Conservation (phyloP, 2,329 filamentous ascomycete genomes). For the Alternaria angustiovoidea region DNA sequence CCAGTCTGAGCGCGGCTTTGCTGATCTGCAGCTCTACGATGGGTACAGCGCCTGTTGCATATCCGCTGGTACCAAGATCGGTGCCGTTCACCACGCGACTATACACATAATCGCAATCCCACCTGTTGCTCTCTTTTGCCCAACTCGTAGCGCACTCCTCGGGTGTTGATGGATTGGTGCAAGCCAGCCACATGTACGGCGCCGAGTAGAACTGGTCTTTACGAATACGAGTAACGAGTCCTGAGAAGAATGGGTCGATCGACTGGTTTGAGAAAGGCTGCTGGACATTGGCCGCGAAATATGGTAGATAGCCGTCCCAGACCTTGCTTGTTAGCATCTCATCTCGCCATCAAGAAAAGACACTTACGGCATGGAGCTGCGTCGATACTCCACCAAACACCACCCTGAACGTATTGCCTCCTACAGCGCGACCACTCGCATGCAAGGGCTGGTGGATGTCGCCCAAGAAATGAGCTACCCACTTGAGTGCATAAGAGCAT, state of each 20-base stretch:
- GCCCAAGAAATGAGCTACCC: constrained; percentile 53
- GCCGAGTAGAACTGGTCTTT: constrained; percentile 48
- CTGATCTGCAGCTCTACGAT: constrained; percentile 54
- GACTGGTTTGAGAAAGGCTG: constrained; percentile 46
- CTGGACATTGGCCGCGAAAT: constrained; percentile 46
- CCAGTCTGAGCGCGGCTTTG: constrained; percentile 51
- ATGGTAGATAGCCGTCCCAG: constrained; percentile 52
- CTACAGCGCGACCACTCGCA: constrained; percentile 48
- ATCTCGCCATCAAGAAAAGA: background rate
- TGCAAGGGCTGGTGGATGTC: constrained; percentile 55
- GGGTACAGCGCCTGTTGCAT: constrained; percentile 49
- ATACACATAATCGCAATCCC: constrained; percentile 53
- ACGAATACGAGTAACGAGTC: constrained; percentile 47
- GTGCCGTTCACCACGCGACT: constrained; percentile 39
- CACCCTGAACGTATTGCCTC: constrained; percentile 51
- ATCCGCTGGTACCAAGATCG: constrained; percentile 49
- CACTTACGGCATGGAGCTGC: constrained; percentile 50
- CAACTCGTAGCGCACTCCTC: constrained; percentile 47
- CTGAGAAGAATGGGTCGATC: constrained; percentile 48
- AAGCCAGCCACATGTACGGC: constrained; percentile 48
- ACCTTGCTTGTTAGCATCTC: constrained; percentile 37
- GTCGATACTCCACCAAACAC: constrained; percentile 46
- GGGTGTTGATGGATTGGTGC: constrained; percentile 44
- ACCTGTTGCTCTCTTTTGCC: constrained; percentile 51
- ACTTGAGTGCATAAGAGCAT: constrained; percentile 54